Evolutionary conservation across 2,329 filamentous ascomycete genomes (phyloP), one percentile per base, ranked within the genome.

Genomic region (Ophidiomyces ophidiicola): DNA sequence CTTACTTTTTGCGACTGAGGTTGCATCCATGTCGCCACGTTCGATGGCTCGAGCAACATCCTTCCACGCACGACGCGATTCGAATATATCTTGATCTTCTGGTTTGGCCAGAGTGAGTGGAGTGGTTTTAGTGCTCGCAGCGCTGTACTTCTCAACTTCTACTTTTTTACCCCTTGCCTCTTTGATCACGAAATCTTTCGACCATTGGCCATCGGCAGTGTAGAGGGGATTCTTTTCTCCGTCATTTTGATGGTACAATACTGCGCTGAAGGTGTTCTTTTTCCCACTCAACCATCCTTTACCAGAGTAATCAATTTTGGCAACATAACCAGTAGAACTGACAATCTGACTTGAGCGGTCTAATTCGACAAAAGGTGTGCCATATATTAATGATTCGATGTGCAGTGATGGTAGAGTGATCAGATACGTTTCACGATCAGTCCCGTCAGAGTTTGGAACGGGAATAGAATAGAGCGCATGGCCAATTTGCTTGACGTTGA

Each of bases 261-360:
- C 70, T 10, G 86, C 88, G 8, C 69, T 76, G 58, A 96, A 85
- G 41, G 73, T 82, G 66, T 96, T 96, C 69, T 94, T 94, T 71
- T 93, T 93, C 49, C 88, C 90, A 32, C 81, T 86, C 6, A 98
- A 63, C 88, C 88, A 98, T 42, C 88, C 88, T 58, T 85, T 88
- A 53, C 88, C 87, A 45, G 77, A 82, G 67, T 94, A 98, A 58
- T 94, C 85, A 53, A 96, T 82, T 65, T 85, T 87, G 47, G 84
- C 75, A 3, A 85, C 81, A 65, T 80, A 94, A 38, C 90, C 88
- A 2, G 79, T 81, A 17, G 81, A 90, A 47, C 84, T 90, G 41
- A 78, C 75, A 52, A 98, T 94, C 63, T 82, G 84, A 50, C 82
- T 86, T 44, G 73, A 75, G 53, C 80, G 80, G 55, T 94, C 85